Percentiles rank a stretch among this genome's conserved stretches.
phyloP scores from a whole-genome alignment of 805 yeast species.

The Vanderwaltozyma tropicalis region DNA sequence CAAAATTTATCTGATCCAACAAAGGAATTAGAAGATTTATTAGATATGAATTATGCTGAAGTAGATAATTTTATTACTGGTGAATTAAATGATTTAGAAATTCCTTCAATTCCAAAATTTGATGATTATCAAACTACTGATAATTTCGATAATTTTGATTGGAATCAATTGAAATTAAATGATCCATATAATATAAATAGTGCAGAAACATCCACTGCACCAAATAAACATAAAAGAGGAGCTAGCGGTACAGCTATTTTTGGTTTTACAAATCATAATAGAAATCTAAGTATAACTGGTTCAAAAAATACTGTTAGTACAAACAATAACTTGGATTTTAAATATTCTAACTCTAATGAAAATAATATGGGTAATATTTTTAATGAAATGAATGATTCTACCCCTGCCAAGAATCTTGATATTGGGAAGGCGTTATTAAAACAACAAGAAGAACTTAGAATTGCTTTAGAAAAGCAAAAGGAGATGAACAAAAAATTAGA shows the following conservation, averaged over 20 bases:
- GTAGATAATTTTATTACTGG: constrained; percentile 48
- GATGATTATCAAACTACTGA: background rate
- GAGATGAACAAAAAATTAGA: constrained; percentile 22
- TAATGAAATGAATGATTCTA: background rate
- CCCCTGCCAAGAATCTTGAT: too few species aligned
- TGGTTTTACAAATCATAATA: constrained; percentile 57
- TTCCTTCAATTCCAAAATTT: constrained; percentile 33
- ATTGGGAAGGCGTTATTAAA: constrained; percentile 12
- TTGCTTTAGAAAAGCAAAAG: constrained; percentile 23
- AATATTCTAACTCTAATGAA: background rate
- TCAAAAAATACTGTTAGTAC: too few species aligned
- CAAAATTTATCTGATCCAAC: too few species aligned
- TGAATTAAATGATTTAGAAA: constrained; percentile 52
- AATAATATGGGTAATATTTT: background rate
- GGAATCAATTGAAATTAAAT: constrained; percentile 11
- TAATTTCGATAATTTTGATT: constrained; percentile 9
- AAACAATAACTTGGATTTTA: background rate
- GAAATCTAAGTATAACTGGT: constrained; percentile 53
- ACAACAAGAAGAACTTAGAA: constrained; percentile 22
- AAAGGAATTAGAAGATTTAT: background rate
- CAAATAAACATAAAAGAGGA: constrained; percentile 42
- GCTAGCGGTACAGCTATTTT: constrained; percentile 75
- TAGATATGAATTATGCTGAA: constrained; percentile 40
- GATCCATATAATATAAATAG: constrained; percentile 6
- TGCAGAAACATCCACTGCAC: constrained; percentile 3